Percentiles rank a stretch among this genome's conserved stretches.
phyloP scores from a whole-genome alignment of 768 basidiomycete species.

The Kwoniella sp. region DNA sequence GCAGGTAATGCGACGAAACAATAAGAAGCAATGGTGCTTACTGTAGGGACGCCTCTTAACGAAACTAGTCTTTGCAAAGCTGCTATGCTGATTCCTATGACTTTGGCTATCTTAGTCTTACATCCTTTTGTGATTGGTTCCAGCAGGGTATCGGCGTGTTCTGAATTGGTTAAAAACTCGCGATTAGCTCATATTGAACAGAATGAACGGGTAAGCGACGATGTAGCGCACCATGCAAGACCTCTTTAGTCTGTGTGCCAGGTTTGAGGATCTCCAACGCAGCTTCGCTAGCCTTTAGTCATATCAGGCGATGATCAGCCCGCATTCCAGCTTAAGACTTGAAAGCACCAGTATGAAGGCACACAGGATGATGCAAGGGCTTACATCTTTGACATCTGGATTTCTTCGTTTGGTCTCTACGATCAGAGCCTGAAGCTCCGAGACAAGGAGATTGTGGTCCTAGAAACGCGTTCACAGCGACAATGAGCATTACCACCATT shows the following conservation, averaged over 20 bases:
- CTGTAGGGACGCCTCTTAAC: constrained; percentile 72
- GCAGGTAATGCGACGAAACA: too few species aligned
- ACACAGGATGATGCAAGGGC: too few species aligned
- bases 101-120: constrained; percentile 88
- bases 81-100: constrained; percentile 86
- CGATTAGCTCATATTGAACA: constrained; percentile 1
- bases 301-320: too few species aligned
- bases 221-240: constrained; percentile 16
- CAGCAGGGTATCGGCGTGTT: constrained; percentile 68
- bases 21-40: too few species aligned
- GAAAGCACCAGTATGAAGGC: too few species aligned
- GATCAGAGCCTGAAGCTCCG: constrained; percentile 67
- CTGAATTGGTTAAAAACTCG: constrained; percentile 62
- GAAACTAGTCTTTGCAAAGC: constrained; percentile 87
- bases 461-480: constrained; percentile 15
- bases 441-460: constrained; percentile 54
- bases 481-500: too few species aligned
- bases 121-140: constrained; percentile 92
- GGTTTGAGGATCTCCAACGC: constrained; percentile 47
- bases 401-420: constrained; percentile 86
- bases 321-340: too few species aligned
- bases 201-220: constrained; percentile 4
- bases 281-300: constrained; percentile 39
- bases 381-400: constrained; percentile 90
- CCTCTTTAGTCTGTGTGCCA: constrained; percentile 23